phyloP scores from a whole-genome alignment of 768 basidiomycete species.

The Trametes villosa region DNA sequence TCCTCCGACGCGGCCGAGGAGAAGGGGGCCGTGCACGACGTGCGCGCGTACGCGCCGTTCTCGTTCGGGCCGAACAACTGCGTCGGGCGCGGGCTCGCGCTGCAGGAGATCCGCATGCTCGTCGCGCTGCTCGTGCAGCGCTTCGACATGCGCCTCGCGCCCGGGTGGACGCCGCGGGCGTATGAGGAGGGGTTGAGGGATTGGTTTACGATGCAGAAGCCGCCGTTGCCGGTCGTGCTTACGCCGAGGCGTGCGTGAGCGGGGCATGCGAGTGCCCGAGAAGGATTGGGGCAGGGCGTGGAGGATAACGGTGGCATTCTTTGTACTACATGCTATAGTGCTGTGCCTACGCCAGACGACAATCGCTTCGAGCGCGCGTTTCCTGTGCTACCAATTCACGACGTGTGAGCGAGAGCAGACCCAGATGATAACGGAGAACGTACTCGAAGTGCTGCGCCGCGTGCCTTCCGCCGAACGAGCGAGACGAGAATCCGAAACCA shows the following conservation, averaged over 20 bases:
- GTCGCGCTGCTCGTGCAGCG: constrained; percentile 7
- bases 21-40: neutral
- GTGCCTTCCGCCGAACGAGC: neutral
- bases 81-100: constrained; percentile 10
- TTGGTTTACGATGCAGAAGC: constrained; percentile 9
- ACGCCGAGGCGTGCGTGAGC: neutral
- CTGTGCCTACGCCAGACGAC: too few species aligned
- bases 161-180: neutral
- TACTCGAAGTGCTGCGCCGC: too few species aligned
- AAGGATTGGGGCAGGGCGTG: neutral
- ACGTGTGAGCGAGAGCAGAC: too few species aligned
- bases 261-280: neutral
- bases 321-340: neutral
- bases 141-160: constrained; percentile 16
- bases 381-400: too few species aligned
- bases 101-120: constrained; percentile 19
- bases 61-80: constrained; percentile 22
- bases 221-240: neutral
- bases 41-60: constrained; percentile 17
- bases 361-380: too few species aligned
- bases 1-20: neutral
- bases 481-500: neutral
- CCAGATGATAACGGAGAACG: too few species aligned
- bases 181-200: constrained; percentile 9
- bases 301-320: neutral